phyloP scores from a whole-genome alignment of 495 filamentous ascomycete species.

The Neurospora terricola region DNA sequence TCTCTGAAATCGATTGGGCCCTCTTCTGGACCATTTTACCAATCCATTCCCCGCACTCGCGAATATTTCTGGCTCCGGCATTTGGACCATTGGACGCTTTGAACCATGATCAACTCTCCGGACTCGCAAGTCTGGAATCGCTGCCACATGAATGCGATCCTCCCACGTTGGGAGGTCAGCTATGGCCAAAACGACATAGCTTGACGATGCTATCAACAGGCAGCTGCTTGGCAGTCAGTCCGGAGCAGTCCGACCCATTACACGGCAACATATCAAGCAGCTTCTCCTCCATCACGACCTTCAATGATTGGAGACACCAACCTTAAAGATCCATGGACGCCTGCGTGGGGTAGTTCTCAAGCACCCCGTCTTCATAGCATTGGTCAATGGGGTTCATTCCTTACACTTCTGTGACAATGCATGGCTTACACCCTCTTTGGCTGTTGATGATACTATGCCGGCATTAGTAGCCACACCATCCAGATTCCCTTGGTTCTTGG shows the following conservation, averaged over 20 bases:
- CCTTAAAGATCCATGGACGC: neutral
- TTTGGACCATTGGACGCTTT: neutral
- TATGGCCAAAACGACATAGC: too few species aligned
- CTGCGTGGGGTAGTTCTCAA: neutral
- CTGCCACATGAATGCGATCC: too few species aligned
- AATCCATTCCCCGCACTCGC: neutral
- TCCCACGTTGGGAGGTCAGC: too few species aligned
- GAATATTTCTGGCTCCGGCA: neutral
- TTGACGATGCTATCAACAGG: too few species aligned
- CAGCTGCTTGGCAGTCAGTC: too few species aligned
- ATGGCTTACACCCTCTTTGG: neutral
- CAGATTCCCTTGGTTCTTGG: neutral
- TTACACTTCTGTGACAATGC: neutral
- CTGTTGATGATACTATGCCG: neutral
- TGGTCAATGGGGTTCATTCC: neutral
- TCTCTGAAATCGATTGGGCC: neutral
- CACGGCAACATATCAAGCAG: too few species aligned
- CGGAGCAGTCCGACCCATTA: too few species aligned
- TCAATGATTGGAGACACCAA: neutral
- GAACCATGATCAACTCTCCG: neutral
- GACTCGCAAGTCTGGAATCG: neutral
- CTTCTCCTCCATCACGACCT: rapidly evolving
- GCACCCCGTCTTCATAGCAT: neutral
- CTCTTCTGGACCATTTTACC: neutral
- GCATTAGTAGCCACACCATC: neutral